Conservation (phyloP, 345 rosid species). For the Pistacia atlantica region DNA sequence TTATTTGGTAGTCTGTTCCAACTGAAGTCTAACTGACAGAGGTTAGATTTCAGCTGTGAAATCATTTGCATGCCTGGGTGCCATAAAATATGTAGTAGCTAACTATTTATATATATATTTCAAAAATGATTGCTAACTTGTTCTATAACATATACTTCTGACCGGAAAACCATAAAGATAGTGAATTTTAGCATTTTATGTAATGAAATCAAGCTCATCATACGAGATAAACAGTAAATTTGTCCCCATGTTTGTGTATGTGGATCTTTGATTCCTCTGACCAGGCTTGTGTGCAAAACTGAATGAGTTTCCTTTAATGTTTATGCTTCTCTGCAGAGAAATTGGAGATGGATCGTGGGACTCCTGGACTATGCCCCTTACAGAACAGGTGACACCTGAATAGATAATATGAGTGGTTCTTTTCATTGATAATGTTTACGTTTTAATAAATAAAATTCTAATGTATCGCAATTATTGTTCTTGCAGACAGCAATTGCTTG, state of each 20-base stretch:
- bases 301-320: background rate
- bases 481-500: constrained; percentile 84
- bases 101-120: background rate
- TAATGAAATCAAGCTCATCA: background rate
- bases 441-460: constrained; percentile 8
- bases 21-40: background rate
- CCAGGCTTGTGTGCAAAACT: background rate
- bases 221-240: background rate
- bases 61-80: background rate
- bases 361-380: constrained; percentile 89
- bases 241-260: background rate
- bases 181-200: constrained; percentile 1
- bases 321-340: constrained; percentile 44
- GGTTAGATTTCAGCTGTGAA: background rate
- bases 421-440: constrained; percentile 9
- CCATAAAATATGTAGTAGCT: background rate
- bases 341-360: constrained; percentile 94
- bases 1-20: background rate
- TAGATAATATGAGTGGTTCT: constrained; percentile 7
- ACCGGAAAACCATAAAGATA: background rate
- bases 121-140: background rate
- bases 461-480: constrained; percentile 11
- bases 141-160: background rate
- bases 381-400: constrained; percentile 57
- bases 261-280: background rate